Evolutionary conservation across 352 stramenopile genomes (phyloP).

Genomic region (Thraustochytrium sp.): DNA sequence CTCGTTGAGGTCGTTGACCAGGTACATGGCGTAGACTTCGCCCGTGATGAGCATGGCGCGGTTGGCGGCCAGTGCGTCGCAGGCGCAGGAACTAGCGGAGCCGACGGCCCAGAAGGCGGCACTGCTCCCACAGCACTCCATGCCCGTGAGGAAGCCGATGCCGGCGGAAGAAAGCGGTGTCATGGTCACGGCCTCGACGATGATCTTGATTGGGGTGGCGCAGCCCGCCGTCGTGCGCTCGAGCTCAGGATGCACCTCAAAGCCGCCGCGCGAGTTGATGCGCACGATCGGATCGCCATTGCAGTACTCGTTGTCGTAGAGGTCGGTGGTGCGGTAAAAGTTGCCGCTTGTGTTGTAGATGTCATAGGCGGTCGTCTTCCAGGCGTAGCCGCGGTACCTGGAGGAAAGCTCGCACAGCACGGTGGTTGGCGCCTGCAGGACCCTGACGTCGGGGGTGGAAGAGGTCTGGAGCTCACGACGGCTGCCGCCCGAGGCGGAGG

Average conservation of each 20-base stretch:
- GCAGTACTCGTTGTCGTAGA: conserved; percentile 24
- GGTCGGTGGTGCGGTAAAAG: neutral
- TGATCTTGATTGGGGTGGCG: neutral
- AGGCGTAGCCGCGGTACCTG: conserved; percentile 2
- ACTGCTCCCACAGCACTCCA: neutral
- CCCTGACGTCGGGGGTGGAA: too few relatives aligned
- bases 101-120: neutral
- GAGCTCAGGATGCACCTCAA: neutral
- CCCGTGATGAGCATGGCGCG: neutral
- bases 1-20: neutral
- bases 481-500: neutral
- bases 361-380: neutral
- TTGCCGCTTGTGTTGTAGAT: neutral
- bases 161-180: neutral
- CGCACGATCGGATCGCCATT: neutral
- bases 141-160: neutral
- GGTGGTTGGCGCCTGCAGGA: neutral
- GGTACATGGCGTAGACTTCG: conserved; percentile 17
- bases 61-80: neutral
- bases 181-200: neutral
- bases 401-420: neutral
- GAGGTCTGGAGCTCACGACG: neutral
- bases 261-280: neutral
- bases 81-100: neutral
- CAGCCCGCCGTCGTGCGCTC: neutral